phyloP scores from a whole-genome alignment of 2,329 filamentous ascomycete species.

The Claviceps paspali region DNA sequence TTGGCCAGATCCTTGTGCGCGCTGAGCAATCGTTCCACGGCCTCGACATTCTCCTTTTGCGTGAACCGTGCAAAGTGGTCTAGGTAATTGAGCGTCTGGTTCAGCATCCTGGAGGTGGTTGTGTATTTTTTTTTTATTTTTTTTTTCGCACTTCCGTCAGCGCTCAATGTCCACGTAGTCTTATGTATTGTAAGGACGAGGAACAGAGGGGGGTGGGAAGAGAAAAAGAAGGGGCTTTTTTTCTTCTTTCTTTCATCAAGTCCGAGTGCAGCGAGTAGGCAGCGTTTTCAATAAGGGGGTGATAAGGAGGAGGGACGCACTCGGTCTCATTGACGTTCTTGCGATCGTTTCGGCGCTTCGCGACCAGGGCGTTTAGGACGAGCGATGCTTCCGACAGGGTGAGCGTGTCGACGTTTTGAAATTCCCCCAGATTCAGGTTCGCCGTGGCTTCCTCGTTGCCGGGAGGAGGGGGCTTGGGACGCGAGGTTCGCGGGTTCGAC shows the following conservation, averaged over 20 bases:
- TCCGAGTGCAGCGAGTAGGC: background rate
- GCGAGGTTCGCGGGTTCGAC: constrained; percentile 36
- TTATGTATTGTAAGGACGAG: no score
- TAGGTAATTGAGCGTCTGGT: constrained; percentile 82
- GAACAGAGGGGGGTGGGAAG: no score
- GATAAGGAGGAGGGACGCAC: constrained; percentile 44
- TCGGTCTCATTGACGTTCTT: constrained; percentile 76
- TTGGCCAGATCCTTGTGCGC: constrained; percentile 67
- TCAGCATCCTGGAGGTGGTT: constrained; percentile 45
- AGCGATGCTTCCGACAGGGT: constrained; percentile 85
- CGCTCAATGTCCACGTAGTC: no score
- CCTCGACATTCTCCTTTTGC: constrained; percentile 83
- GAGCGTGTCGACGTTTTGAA: constrained; percentile 79
- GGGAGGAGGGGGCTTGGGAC: constrained; percentile 50
- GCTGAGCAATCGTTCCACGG: constrained; percentile 76
- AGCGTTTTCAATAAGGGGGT: no score
- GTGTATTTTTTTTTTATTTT: no score
- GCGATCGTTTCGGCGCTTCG: constrained; percentile 62
- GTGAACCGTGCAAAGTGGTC: constrained; percentile 94
- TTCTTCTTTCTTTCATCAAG: no score
- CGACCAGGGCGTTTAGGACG: constrained; percentile 77
- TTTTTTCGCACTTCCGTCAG: constrained; percentile 4
- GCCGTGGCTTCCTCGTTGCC: constrained; percentile 80
- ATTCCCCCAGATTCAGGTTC: constrained; percentile 78
- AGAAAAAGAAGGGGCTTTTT: no score